These are phyloP conservation scores for Aspergillus bertholletiae DNA, from an alignment of 495 filamentous ascomycete species.

Conservation along the genomic window DNA sequence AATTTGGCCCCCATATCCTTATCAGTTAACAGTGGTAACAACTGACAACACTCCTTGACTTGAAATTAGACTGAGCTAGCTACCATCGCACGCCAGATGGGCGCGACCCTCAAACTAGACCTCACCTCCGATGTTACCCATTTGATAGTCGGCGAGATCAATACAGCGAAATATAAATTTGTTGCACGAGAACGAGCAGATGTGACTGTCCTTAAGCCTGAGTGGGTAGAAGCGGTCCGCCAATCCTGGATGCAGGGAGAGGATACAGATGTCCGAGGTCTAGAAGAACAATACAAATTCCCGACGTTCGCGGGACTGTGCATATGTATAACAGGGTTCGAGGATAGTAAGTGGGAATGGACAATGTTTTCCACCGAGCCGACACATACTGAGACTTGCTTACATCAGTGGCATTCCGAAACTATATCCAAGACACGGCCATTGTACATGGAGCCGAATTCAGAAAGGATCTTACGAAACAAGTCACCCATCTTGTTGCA, in stretches of 20 bases:
- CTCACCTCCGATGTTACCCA: slow-evolving; percentile 97
- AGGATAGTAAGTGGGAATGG: slow-evolving; percentile 59
- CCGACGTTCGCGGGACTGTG: slow-evolving; percentile 62
- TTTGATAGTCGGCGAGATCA: slow-evolving; percentile 81
- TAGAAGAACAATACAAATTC: slow-evolving; percentile 59
- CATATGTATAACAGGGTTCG: slow-evolving; percentile 88
- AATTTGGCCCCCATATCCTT: not conserved
- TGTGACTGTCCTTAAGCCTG: slow-evolving; percentile 70
- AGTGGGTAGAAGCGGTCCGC: slow-evolving; percentile 83
- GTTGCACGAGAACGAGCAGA: slow-evolving; percentile 87
- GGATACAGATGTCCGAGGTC: slow-evolving; percentile 67
- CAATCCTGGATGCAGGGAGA: slow-evolving; percentile 76
- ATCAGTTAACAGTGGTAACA: not conserved
- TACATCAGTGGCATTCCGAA: slow-evolving; percentile 58
- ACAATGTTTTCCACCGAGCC: not conserved
- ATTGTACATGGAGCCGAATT: slow-evolving; percentile 72
- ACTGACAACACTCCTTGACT: not conserved
- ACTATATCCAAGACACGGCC: slow-evolving; percentile 62
- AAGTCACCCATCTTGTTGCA: slow-evolving; percentile 82
- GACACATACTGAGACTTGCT: slow-evolving; percentile 12
- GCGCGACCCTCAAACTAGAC: slow-evolving; percentile 79
- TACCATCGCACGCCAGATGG: slow-evolving; percentile 71
- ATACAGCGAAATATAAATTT: slow-evolving; percentile 91
- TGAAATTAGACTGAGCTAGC: slow-evolving; percentile 62
- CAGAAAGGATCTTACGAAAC: slow-evolving; percentile 76